Base-by-base conservation (phyloP, 2,329 filamentous ascomycete genomes). In the Venturiaceae sp. region DNA sequence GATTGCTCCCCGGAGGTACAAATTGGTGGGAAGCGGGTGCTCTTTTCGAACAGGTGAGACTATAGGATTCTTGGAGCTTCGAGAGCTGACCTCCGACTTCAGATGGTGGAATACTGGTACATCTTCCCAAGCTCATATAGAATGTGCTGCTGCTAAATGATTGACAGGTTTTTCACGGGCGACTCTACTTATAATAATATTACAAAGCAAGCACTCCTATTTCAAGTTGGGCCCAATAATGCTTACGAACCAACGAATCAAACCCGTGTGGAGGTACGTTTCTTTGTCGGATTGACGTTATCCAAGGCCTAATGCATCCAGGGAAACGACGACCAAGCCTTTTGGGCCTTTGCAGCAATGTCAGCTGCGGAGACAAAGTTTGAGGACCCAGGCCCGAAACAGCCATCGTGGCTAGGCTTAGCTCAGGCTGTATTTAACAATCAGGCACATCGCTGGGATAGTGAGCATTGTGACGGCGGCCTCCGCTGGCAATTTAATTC, bases 321-420 rank as follows among this genome's bases (percentile, higher is more conserved):
- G 14, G 80, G 80, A 52, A 82, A 83, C 61, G 80, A 83, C 55
- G 81, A 83, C 59, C 81, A 83, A 65, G 75, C 72, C 8, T 82
- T 83, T 64, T 83, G 80, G 81, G 80, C 72, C 2, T 78, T 81
- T 60, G 75, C 77, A 26, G 80, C 78, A 46, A 79, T 83, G 74
- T 74, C 77, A 1, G 81, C 81, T 2, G 80, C 80, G 11, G 81
- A 83, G 63, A 67, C 72, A 58, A 74, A 74, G 44, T 79, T 77
- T 60, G 71, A 72, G 1, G 67, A 71, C 34, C 76, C 74, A 7
- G 70, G 71, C 1, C 52, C 65, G 11, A 71, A 74, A 60, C 63
- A 55, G 26, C 57, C 60, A 30, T 41, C 53, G 21, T 65, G 63
- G 63, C 58, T 65, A 19, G 63, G 58, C 4, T 61, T 65, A n/a